These are phyloP conservation scores for Hypoxylon fragiforme DNA, from an alignment of 495 filamentous ascomycete species.

Conservation along the genomic window DNA sequence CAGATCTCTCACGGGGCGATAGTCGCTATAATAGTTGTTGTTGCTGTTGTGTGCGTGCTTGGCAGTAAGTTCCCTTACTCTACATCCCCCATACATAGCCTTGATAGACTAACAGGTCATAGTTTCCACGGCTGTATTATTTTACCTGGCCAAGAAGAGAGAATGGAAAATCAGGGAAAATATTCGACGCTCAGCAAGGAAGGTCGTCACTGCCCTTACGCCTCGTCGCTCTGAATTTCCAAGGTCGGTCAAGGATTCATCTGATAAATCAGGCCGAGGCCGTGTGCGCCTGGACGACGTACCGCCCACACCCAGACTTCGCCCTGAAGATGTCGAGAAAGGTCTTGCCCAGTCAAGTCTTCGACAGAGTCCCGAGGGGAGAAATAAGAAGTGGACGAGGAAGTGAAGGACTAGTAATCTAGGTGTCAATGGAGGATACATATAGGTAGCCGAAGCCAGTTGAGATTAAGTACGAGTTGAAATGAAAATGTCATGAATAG, in stretches of 20 bases:
- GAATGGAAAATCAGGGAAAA: constrained; percentile 59
- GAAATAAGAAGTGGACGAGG: constrained; percentile 40
- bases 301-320: constrained; percentile 53
- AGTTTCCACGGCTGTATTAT: constrained; percentile 55
- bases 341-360: constrained; percentile 39
- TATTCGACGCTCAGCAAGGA: constrained; percentile 55
- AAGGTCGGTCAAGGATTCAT: constrained; percentile 50
- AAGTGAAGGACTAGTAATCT: constrained; percentile 31
- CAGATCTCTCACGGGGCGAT: constrained; percentile 61
- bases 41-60: constrained; percentile 57
- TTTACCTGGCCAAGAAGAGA: constrained; percentile 59
- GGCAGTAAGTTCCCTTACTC: constrained; percentile 52
- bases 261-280: constrained; percentile 32
- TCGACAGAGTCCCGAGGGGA: constrained; percentile 32
- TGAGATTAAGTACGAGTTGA: no score
- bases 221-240: constrained; percentile 59
- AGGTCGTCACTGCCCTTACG: constrained; percentile 57
- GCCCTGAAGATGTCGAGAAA: constrained; percentile 56
- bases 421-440: constrained; percentile 2
- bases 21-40: constrained; percentile 64
- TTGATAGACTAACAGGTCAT: constrained; percentile 18
- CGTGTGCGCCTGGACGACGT: constrained; percentile 52
- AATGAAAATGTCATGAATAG: constrained; percentile 1
- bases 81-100: background rate
- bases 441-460: background rate